Percentiles rank a stretch among this genome's conserved stretches.
These are phyloP conservation scores for Hygrocybe punicea DNA, from an alignment of 768 basidiomycete species.

Conservation along the genomic window DNA sequence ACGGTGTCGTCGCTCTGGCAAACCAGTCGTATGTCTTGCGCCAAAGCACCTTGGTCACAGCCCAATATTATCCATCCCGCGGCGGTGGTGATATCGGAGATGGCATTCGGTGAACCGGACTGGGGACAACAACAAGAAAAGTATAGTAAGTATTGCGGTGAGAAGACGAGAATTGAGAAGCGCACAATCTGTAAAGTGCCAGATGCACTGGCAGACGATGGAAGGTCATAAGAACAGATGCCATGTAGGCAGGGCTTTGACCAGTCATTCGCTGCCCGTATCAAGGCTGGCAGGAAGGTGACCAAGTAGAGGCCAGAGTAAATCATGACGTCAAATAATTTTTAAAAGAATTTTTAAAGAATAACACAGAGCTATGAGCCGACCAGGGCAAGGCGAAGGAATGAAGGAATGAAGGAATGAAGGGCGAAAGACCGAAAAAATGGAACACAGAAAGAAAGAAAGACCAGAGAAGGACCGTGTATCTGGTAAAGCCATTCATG, in stretches of 20 bases:
- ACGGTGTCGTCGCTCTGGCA: conserved; percentile 23
- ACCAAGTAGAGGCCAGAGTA: not conserved
- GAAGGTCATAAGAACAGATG: conserved; percentile 22
- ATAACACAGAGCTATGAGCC: too few relatives aligned
- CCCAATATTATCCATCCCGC: conserved; percentile 40
- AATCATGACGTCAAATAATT: not conserved
- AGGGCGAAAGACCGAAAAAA: too few relatives aligned
- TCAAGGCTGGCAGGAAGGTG: not conserved
- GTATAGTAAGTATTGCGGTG: not conserved
- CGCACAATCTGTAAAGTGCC: conserved; percentile 12
- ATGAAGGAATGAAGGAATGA: too few relatives aligned
- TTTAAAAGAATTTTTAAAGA: too few relatives aligned
- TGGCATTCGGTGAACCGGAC: conserved; percentile 17
- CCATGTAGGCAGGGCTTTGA: conserved; percentile 23
- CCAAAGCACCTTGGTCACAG: conserved; percentile 26
- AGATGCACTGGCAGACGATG: conserved; percentile 6
- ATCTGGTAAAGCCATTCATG: too few relatives aligned
- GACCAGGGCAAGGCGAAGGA: too few relatives aligned
- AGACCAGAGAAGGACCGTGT: too few relatives aligned
- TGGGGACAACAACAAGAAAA: not conserved
- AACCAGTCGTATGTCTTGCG: conserved; percentile 34
- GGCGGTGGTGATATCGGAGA: conserved; percentile 26
- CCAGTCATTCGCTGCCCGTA: conserved; percentile 19
- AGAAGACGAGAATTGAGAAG: not conserved
- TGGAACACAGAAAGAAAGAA: too few relatives aligned